Conservation (phyloP, 352 stramenopile genomes). For the Globisporangium polare region DNA sequence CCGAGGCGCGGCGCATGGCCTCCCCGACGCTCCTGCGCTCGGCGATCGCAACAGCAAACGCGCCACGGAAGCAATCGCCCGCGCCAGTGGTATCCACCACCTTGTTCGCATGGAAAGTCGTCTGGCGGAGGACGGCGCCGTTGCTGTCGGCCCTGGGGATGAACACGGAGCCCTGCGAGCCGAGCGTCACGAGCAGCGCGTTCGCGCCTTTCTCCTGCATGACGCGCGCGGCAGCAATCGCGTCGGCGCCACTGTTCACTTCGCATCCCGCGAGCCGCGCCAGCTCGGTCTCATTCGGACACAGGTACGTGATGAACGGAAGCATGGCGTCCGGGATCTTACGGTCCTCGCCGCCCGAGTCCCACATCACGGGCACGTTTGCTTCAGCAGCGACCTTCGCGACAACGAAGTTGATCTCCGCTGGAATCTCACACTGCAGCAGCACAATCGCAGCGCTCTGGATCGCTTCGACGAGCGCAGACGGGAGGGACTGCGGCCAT, state of each 20-base stretch:
- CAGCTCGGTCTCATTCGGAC: constrained; percentile 80
- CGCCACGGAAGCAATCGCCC: constrained; percentile 72
- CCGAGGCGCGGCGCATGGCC: constrained; percentile 48
- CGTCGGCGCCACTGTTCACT: constrained; percentile 42
- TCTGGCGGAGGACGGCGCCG: constrained; percentile 34
- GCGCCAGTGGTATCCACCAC: constrained; percentile 80
- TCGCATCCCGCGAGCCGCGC: constrained; percentile 32
- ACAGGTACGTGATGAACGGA: constrained; percentile 55
- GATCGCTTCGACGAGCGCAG: constrained; percentile 36
- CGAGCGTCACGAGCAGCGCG: constrained; percentile 66
- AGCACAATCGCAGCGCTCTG: constrained; percentile 53
- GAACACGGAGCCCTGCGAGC: constrained; percentile 62
- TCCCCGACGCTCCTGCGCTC: constrained; percentile 42
- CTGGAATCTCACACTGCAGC: constrained; percentile 72
- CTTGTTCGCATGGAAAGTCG: constrained; percentile 45
- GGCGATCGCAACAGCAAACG: constrained; percentile 59
- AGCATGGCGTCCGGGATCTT: constrained; percentile 51
- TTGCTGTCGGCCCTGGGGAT: constrained; percentile 28
- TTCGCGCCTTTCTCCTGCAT: constrained; percentile 49
- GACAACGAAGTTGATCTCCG: constrained; percentile 49
- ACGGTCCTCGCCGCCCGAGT: constrained; percentile 70
- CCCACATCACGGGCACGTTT: constrained; percentile 67
- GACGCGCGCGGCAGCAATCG: constrained; percentile 40
- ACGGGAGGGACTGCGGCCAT: constrained; percentile 45
- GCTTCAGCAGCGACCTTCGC: constrained; percentile 38